Evolutionary conservation across 2,329 filamentous ascomycete genomes (phyloP).

Genomic region (Claviceps sp.): DNA sequence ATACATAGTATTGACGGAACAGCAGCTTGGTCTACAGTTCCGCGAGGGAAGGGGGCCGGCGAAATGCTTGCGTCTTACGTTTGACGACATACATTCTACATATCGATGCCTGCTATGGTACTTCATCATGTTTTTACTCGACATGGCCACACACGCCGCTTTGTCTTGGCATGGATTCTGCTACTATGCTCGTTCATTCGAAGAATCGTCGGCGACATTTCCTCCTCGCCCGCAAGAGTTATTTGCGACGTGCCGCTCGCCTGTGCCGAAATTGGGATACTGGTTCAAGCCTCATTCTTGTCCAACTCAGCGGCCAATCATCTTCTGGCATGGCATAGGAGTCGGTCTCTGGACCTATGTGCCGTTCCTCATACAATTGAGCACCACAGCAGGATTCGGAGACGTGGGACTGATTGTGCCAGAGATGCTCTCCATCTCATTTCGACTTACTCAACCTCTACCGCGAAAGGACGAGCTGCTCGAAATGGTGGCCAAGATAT

Average conservation of each 20-base stretch:
- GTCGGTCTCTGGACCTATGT: constrained; percentile 53
- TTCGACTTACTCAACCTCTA: constrained; percentile 43
- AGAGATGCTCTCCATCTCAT: constrained; percentile 53
- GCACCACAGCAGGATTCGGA: constrained; percentile 15
- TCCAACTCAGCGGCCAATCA: constrained; percentile 35
- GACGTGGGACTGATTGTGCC: constrained; percentile 50
- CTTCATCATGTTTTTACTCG: constrained; percentile 38
- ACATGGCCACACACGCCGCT: constrained; percentile 33
- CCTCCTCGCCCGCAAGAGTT: constrained; percentile 42
- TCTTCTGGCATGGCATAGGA: constrained; percentile 61
- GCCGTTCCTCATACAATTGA: constrained; percentile 40
- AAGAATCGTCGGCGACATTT: constrained; percentile 29
- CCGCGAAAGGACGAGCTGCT: constrained; percentile 40
- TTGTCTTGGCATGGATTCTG: constrained; percentile 37
- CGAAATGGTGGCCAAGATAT: constrained; percentile 39
- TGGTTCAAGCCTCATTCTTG: constrained; percentile 51
- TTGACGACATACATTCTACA: constrained; percentile 48
- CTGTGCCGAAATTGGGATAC: constrained; percentile 41
- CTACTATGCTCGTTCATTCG: constrained; percentile 29
- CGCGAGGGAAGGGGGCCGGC: constrained; percentile 41
- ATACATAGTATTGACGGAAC: constrained; percentile 39
- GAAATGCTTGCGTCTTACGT: constrained; percentile 45
- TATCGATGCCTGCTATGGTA: constrained; percentile 56
- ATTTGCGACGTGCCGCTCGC: constrained; percentile 31
- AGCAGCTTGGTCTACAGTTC: constrained; percentile 35